Evolutionary conservation across 2,329 filamentous ascomycete genomes (phyloP).

Genomic region (Trichoderma atrobrunneum): DNA sequence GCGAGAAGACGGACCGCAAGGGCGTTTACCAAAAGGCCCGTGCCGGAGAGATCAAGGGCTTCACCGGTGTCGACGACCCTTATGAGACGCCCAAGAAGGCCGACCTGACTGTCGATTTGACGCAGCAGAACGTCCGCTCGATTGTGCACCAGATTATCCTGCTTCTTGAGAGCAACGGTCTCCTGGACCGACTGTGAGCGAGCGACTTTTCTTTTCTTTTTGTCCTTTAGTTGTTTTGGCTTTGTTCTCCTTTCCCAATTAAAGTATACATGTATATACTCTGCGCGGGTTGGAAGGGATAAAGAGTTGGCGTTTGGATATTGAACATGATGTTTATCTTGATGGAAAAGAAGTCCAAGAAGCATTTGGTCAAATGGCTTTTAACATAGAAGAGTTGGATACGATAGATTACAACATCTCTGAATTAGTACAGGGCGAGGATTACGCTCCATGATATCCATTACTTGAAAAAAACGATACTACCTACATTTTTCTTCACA

Average conservation of each 20-base stretch:
- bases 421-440: neutral
- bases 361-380: neutral
- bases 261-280: neutral
- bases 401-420: neutral
- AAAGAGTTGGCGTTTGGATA: conserved; percentile 12
- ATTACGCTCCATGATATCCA: neutral
- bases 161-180: conserved; percentile 82
- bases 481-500: neutral
- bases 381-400: neutral
- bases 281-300: neutral
- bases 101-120: conserved; percentile 78
- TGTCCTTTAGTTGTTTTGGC: neutral
- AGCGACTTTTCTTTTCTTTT: neutral
- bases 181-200: conserved; percentile 67
- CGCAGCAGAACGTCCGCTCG: conserved; percentile 84
- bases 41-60: conserved; percentile 90
- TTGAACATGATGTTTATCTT: neutral
- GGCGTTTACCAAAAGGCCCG: conserved; percentile 85
- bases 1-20: conserved; percentile 91
- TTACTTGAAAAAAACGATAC: neutral
- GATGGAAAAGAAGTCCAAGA: neutral
- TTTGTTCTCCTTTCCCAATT: neutral
- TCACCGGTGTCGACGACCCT: conserved; percentile 96
- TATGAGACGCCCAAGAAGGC: conserved; percentile 84
- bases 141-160: conserved; percentile 97